phyloP scores from a whole-genome alignment of 23 red algal species.

The Cyanidioschyzon merolae region DNA sequence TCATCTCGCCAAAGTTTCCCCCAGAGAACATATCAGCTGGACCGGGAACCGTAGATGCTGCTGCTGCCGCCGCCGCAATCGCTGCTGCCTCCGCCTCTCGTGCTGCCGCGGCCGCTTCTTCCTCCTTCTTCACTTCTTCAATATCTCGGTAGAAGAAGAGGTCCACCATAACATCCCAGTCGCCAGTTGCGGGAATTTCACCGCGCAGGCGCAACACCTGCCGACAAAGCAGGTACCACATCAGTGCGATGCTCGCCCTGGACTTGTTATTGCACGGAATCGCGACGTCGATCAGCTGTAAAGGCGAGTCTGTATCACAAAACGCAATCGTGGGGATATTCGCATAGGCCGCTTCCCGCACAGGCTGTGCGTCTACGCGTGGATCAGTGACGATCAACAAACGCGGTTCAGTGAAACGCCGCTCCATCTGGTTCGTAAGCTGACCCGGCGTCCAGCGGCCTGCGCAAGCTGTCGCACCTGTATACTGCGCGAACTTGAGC shows the following conservation, averaged over 20 bases:
- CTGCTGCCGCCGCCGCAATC: slow-evolving; percentile 22
- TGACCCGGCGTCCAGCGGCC: slow-evolving; percentile 98
- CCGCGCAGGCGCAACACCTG: slow-evolving; percentile 85
- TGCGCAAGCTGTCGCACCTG: slow-evolving; percentile 59
- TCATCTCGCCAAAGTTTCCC: slow-evolving; percentile 1
- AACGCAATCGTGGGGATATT: slow-evolving; percentile 96
- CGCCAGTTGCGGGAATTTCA: slow-evolving; percentile 35
- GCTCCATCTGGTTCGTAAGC: slow-evolving; percentile 94
- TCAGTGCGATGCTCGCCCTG: slow-evolving; percentile 67
- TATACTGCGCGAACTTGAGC: slow-evolving; percentile 97
- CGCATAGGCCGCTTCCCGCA: slow-evolving; percentile 80
- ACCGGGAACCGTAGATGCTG: too few species aligned
- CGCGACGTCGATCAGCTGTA: slow-evolving; percentile 78
- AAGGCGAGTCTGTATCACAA: slow-evolving; percentile 92
- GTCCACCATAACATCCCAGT: slow-evolving; percentile 99
- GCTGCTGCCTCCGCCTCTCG: slow-evolving; percentile 35
- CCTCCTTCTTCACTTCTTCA: slow-evolving; percentile 91
- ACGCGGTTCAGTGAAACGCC: slow-evolving; percentile 84
- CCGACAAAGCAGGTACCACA: slow-evolving; percentile 81
- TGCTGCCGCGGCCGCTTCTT: slow-evolving; percentile 41
- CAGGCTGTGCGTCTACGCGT: slow-evolving; percentile 77
- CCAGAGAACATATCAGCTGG: neutral
- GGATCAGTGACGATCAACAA: slow-evolving; percentile 96
- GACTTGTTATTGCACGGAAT: slow-evolving; percentile 99
- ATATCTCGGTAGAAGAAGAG: slow-evolving; percentile 99